Conservation (phyloP, 192 early-diverging fungal genomes). For the Ramicandelaber brevisporus region DNA sequence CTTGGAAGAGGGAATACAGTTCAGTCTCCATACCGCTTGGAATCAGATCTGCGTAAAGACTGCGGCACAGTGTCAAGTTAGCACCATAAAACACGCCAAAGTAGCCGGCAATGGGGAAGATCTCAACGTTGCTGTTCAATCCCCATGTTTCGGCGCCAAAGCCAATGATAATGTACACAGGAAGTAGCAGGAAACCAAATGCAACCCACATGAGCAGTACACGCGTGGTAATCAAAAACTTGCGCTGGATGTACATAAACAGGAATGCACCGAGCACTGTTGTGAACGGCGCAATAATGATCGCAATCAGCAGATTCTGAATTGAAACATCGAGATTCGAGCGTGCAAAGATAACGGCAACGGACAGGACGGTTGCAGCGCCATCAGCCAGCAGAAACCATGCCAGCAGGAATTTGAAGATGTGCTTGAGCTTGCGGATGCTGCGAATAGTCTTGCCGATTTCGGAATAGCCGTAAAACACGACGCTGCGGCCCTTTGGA, state of each 20-base stretch:
- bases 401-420: constrained; percentile 34
- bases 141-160: constrained; percentile 26
- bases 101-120: constrained; percentile 26
- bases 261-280: constrained; percentile 24
- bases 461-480: constrained; percentile 14
- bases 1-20: constrained; percentile 43
- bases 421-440: constrained; percentile 19
- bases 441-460: constrained; percentile 13
- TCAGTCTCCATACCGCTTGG: constrained; percentile 37
- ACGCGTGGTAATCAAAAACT: constrained; percentile 18
- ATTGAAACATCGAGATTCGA: constrained; percentile 20
- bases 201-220: constrained; percentile 22
- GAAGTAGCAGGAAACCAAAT: constrained; percentile 18
- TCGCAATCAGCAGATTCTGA: constrained; percentile 20
- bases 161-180: constrained; percentile 33
- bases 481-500: constrained; percentile 10
- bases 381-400: constrained; percentile 50
- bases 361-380: constrained; percentile 24
- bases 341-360: constrained; percentile 28
- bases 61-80: constrained; percentile 24
- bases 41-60: constrained; percentile 29
- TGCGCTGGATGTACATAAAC: constrained; percentile 26
- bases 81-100: constrained; percentile 37
- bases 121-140: constrained; percentile 18
- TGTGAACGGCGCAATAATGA: constrained; percentile 25